A percentile compares a stretch with the other conserved stretches of the same genome.
Evolutionary conservation across 78 protist species (phyloP).

Genomic region (Dictyostelium purpureum): DNA sequence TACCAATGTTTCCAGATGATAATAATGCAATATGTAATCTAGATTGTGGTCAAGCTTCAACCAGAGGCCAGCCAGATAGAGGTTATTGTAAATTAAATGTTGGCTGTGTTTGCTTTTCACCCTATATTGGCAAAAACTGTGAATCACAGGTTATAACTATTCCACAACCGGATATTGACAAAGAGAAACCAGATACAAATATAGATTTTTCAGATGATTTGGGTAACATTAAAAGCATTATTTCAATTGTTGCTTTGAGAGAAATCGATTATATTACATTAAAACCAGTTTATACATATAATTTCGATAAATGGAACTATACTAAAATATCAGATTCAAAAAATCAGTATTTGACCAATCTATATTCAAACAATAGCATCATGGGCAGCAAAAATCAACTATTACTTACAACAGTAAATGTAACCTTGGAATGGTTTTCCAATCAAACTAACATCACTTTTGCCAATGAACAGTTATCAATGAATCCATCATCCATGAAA

Average conservation of each 20-base stretch:
- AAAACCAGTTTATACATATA: too few species aligned
- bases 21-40: too few species aligned
- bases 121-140: neutral
- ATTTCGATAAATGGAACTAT: too few species aligned
- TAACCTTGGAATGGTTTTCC: neutral
- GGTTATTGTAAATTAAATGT: neutral
- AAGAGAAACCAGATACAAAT: neutral
- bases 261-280: too few species aligned
- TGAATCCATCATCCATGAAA: constrained; percentile 17
- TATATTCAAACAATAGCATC: too few species aligned
- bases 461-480: neutral
- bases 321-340: too few species aligned
- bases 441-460: neutral
- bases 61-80: too few species aligned
- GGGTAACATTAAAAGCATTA: neutral
- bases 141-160: neutral
- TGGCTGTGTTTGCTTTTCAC: neutral
- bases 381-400: neutral
- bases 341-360: too few species aligned
- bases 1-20: too few species aligned
- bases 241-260: constrained; percentile 2
- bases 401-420: neutral
- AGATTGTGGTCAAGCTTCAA: too few species aligned
- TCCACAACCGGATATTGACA: neutral
- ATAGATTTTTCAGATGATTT: neutral